Evolutionary conservation across 768 basidiomycete genomes (phyloP).

Genomic region (Sporobolomyces pararoseus): DNA sequence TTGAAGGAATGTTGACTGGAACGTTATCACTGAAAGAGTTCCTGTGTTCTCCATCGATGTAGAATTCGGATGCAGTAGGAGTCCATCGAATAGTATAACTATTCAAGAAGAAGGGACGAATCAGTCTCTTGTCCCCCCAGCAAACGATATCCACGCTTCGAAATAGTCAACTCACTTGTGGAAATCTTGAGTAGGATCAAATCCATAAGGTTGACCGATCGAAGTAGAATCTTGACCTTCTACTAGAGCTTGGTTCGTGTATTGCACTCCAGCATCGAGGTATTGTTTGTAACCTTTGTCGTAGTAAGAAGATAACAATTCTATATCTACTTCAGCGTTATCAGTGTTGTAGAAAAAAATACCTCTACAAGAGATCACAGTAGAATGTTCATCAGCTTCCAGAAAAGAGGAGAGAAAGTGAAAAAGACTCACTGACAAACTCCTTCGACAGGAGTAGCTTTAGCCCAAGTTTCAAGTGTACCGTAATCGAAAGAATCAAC

Average conservation of each 20-base stretch:
- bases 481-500: not conserved
- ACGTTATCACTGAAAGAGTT: conserved; percentile 1
- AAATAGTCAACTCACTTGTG: no score
- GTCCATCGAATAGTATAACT: conserved; percentile 24
- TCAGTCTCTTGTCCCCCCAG: no score
- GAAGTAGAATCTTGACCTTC: not conserved
- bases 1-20: not conserved
- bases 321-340: conserved; percentile 18
- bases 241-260: conserved; percentile 11
- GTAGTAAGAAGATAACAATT: conserved; percentile 18
- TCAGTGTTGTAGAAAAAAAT: conserved; percentile 12
- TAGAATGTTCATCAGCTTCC: no score
- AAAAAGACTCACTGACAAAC: not conserved
- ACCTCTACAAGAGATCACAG: not conserved
- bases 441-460: not conserved
- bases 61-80: not conserved
- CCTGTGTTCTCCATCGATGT: conserved; percentile 17
- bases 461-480: conserved; percentile 6
- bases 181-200: conserved; percentile 18
- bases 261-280: not conserved
- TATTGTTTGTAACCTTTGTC: conserved; percentile 4
- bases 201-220: not conserved
- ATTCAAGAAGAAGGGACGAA: no score
- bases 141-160: no score
- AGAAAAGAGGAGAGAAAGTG: not conserved